Evolutionary conservation across 108 stramenopile species (phyloP).

Genomic region (Conticribra weissflogii): DNA sequence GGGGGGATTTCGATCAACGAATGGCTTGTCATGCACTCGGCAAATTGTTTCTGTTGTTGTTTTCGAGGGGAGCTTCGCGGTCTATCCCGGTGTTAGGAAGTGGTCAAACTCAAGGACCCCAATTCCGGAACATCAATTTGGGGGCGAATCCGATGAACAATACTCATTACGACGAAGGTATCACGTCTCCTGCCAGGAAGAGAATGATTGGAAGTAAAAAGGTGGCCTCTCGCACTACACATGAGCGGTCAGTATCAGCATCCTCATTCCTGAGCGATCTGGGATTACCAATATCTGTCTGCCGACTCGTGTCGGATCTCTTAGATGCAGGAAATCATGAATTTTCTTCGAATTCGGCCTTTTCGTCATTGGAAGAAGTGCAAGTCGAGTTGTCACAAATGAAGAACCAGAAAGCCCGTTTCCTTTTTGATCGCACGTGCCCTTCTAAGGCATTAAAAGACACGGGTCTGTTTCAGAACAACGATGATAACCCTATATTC

Average conservation of each 20-base stretch:
- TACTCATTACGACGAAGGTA: neutral
- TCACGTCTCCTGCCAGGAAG: neutral
- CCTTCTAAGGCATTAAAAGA: constrained; percentile 3
- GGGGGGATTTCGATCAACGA: neutral
- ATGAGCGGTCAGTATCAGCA: neutral
- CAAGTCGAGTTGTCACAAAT: constrained; percentile 2
- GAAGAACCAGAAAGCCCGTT: constrained; percentile 2
- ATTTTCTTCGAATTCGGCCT: neutral
- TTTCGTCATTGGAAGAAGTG: neutral
- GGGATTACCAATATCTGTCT: constrained; percentile 1
- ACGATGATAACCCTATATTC: neutral
- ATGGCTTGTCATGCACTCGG: neutral
- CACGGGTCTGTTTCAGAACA: neutral
- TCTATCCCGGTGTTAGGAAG: no score
- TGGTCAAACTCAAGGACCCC: neutral
- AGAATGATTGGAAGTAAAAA: neutral
- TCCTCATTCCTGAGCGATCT: neutral
- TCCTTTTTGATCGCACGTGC: constrained; percentile 3
- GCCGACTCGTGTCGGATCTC: constrained; percentile 4
- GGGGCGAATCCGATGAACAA: neutral
- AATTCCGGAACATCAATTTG: neutral
- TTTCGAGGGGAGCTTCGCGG: constrained; percentile 5
- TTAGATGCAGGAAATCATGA: constrained; percentile 3
- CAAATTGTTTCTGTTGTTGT: neutral
- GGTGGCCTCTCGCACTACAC: neutral